These are phyloP conservation scores for Penicillium sumatraense DNA, from an alignment of 2,329 filamentous ascomycete species.

Conservation along the genomic window DNA sequence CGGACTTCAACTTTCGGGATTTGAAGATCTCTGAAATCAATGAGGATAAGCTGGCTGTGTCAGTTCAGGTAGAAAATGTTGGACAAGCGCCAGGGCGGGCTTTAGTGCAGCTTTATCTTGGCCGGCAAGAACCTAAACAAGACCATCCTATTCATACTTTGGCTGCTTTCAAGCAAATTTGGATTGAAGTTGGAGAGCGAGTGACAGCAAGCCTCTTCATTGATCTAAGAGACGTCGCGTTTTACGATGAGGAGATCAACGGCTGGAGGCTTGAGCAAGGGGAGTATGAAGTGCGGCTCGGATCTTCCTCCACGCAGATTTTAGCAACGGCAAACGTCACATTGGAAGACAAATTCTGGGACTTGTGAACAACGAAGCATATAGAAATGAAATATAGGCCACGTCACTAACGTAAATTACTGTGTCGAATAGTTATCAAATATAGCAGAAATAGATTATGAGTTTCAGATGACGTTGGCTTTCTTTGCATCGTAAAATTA, in stretches of 20 bases:
- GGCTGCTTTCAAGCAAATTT: slow-evolving; percentile 20
- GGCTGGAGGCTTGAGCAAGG: not conserved
- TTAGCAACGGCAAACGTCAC: not conserved
- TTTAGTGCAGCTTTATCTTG: not conserved
- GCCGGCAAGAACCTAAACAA: not conserved
- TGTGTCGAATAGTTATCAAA: no score
- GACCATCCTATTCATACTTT: not conserved
- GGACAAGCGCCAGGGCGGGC: no score
- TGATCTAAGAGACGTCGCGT: not conserved
- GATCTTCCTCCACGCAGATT: not conserved
- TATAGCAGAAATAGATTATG: no score
- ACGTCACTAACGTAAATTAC: no score
- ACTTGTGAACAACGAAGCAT: no score
- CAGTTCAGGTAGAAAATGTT: not conserved
- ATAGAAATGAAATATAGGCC: no score
- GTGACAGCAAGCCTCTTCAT: not conserved
- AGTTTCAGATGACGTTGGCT: no score
- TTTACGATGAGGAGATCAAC: not conserved
- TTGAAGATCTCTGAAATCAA: not conserved
- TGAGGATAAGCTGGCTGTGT: not conserved
- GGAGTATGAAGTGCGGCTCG: not conserved
- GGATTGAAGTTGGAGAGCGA: slow-evolving; percentile 21
- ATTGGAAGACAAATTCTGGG: not conserved
- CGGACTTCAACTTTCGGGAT: not conserved
- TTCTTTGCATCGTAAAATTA: no score